Evolutionary conservation across 805 yeast genomes (phyloP), one percentile per base, ranked within the genome.

Genomic region (Vanderwaltozyma verrucispora): DNA sequence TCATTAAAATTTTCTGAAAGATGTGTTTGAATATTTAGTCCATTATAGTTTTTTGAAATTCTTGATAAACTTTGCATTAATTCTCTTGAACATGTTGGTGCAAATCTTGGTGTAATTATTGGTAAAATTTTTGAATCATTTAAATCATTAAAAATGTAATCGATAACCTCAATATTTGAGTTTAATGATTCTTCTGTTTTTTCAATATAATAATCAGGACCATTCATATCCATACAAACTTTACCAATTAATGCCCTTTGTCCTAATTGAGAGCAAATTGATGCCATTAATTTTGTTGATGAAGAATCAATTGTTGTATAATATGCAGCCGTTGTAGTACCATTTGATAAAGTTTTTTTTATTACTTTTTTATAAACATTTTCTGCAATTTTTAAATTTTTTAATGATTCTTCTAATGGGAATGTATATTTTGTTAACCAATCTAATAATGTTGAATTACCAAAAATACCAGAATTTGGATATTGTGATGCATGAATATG

Each of bases 301-400:
- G 72, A 74, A 0, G 78, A 65, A 53, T 89, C 94, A 32, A 85
- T 78, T 0, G 97, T 87, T 4, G 96, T 89, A 57, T 77, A 92
- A 62, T 92, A 92, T 0, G 94, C 71, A 0, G 95, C 95, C 39
- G 89, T 77, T 1, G 98, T 92, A 1, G 97, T 92, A 16, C 98
- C 98, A 53, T 77, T 68, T 3, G 56, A 51, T 44, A 92, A 62
- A 0, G 96, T 84, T 39, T 80, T 74, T 3, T 61, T 50, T n/a
- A 92, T 74, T 5, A 81, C 82, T 46, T 69, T 72, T 12, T 68
- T 47, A 56, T 89, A 92, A 2, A 88, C 77, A 6, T 65, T 54
- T 11, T 60, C 46, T 0, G 95, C 96, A 32, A 68, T 54, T 1
- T 56, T 50, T 17, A 71, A 47, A 44, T 80, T 74, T 15, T 60